Conservation (phyloP, 306 rosid species). For the Malus sylvestris region DNA sequence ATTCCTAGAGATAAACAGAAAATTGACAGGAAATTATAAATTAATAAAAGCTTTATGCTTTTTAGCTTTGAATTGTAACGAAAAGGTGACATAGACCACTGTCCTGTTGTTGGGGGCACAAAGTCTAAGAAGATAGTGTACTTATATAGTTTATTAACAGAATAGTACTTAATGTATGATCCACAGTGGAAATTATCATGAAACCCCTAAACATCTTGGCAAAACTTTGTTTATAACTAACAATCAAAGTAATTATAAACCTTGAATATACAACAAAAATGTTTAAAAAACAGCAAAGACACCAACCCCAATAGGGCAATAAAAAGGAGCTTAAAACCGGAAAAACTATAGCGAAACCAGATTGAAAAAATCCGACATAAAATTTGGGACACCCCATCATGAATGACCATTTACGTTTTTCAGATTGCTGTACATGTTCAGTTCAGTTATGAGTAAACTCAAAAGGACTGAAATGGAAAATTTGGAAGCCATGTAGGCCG, state of each 20-base stretch:
- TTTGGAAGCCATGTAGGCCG: constrained; percentile 28
- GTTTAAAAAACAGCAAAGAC: too few relatives aligned
- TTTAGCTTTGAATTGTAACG: constrained; percentile 29
- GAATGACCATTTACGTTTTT: neutral
- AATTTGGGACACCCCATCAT: neutral
- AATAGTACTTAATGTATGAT: constrained; percentile 20
- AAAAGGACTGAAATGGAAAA: constrained; percentile 32
- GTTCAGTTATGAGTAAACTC: neutral
- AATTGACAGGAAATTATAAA: constrained; percentile 32
- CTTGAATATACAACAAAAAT: neutral
- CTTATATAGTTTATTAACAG: constrained; percentile 20
- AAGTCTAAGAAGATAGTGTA: constrained; percentile 56
- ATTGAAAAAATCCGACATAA: neutral
- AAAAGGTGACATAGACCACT: constrained; percentile 54
- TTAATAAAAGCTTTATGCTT: constrained; percentile 13
- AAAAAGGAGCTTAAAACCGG: neutral
- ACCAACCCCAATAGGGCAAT: neutral
- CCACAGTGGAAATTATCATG: constrained; percentile 44
- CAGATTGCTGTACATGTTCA: neutral
- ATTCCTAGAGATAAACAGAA: constrained; percentile 19
- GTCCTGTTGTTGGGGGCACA: constrained; percentile 77
- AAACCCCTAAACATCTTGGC: constrained; percentile 17
- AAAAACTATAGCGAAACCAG: neutral
- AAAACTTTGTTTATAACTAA: neutral
- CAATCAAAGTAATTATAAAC: neutral